Evolutionary conservation across 2,329 filamentous ascomycete genomes (phyloP).

Genomic region (Davidsoniella neocaledoniae): DNA sequence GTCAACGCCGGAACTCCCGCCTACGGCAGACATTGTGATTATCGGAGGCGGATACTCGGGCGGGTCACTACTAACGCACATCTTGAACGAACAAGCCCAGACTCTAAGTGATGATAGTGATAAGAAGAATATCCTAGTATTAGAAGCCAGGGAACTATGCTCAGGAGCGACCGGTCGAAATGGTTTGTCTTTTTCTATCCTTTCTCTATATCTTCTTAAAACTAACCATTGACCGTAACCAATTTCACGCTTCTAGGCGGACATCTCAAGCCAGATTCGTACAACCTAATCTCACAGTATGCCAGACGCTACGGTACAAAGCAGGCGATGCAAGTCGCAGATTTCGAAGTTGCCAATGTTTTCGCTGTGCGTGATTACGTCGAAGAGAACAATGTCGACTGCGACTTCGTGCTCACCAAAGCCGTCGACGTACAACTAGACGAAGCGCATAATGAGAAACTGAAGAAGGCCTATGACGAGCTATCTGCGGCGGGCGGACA

Average conservation of each 20-base stretch:
- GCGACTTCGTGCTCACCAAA: conserved; percentile 26
- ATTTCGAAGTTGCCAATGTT: conserved; percentile 15
- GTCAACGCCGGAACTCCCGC: conserved; percentile 23
- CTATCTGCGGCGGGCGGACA: conserved; percentile 17
- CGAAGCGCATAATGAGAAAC: conserved; percentile 13
- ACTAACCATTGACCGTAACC: too few species aligned
- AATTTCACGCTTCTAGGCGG: neutral
- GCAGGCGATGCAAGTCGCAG: conserved; percentile 15
- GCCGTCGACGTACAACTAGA: conserved; percentile 24
- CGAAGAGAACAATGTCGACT: conserved; percentile 24
- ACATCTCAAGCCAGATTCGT: conserved; percentile 15
- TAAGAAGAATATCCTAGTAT: conserved; percentile 17
- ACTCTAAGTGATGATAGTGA: neutral
- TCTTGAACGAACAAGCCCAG: conserved; percentile 14
- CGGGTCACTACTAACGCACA: conserved; percentile 26
- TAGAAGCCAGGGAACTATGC: conserved; percentile 22
- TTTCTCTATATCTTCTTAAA: neutral
- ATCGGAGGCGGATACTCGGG: conserved; percentile 32
- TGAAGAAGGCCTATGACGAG: conserved; percentile 19
- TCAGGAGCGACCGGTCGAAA: conserved; percentile 24
- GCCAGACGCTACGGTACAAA: conserved; percentile 14
- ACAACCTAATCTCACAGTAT: conserved; percentile 14
- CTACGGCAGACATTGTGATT: conserved; percentile 26
- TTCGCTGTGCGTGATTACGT: conserved; percentile 21
- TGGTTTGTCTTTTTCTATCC: conserved; percentile 13